A percentile compares a stretch with the other conserved stretches of the same genome.
These are phyloP conservation scores for Melaleuca alternifolia DNA, from an alignment of 345 rosid genomes.

Conservation along the genomic window DNA sequence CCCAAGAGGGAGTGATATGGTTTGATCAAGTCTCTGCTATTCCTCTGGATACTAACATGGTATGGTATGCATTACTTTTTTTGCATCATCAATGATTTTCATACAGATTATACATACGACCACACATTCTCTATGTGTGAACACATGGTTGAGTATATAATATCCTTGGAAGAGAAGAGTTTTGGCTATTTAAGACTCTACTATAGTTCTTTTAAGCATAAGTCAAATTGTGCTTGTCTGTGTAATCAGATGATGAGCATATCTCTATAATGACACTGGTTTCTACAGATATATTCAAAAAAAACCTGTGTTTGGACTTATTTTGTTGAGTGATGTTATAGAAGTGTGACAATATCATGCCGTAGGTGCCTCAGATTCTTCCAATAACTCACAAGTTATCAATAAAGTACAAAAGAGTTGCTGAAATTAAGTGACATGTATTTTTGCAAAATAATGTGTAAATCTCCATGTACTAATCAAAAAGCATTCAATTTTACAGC, in stretches of 20 bases:
- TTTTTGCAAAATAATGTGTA: neutral
- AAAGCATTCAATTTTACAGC: neutral
- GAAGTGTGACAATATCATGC: neutral
- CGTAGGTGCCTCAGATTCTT: neutral
- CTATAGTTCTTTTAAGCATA: neutral
- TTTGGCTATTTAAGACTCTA: neutral
- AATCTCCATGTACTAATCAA: neutral
- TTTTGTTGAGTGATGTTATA: neutral
- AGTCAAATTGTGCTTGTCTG: neutral
- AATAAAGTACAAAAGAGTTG: neutral
- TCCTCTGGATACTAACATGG: conserved; percentile 83
- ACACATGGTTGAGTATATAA: neutral
- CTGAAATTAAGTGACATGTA: neutral
- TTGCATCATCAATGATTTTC: neutral
- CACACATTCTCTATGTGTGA: neutral
- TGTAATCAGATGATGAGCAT: neutral
- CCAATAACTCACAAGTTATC: neutral
- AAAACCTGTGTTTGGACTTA: neutral
- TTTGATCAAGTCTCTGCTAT: conserved; percentile 93
- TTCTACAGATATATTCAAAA: neutral
- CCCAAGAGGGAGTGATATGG: conserved; percentile 69
- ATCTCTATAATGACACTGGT: neutral
- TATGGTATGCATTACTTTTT: neutral
- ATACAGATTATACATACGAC: neutral
- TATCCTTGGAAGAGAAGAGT: neutral